phyloP scores from a whole-genome alignment of 78 protist genomes.

The Cavenderia fasciculata region DNA sequence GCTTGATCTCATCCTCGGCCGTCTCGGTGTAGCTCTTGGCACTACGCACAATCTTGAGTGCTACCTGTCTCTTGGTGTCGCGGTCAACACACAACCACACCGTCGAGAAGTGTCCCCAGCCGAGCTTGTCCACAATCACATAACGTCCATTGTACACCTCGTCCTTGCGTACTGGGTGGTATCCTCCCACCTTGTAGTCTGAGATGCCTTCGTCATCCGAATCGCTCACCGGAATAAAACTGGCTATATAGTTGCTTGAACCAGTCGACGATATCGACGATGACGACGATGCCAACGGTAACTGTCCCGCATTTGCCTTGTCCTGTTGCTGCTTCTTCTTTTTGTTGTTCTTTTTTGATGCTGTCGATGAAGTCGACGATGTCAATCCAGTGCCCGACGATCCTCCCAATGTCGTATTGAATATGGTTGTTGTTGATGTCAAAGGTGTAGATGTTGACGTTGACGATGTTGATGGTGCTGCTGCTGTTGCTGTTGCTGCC shows the following conservation, averaged over 20 bases:
- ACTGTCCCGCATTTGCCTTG: too few relatives aligned
- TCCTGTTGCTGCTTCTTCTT: too few relatives aligned
- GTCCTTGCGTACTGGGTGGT: slow-evolving; percentile 93
- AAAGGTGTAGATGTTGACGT: slow-evolving; percentile 1
- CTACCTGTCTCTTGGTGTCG: slow-evolving; percentile 55
- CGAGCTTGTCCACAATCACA: slow-evolving; percentile 90
- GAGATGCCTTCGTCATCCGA: slow-evolving; percentile 31
- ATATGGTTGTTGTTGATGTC: neutral
- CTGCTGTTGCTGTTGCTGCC: neutral
- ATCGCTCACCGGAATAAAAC: neutral
- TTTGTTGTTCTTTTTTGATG: too few relatives aligned
- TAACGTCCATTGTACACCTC: slow-evolving; percentile 90
- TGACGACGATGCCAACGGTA: too few relatives aligned
- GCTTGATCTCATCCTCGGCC: slow-evolving; percentile 90
- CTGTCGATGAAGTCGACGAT: too few relatives aligned
- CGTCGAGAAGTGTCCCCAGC: slow-evolving; percentile 99
- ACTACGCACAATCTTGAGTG: slow-evolving; percentile 91
- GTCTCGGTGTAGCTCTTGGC: slow-evolving; percentile 94
- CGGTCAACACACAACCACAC: slow-evolving; percentile 96
- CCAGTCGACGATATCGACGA: too few relatives aligned
- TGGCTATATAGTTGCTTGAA: too few relatives aligned
- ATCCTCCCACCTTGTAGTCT: slow-evolving; percentile 92
- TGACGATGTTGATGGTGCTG: neutral
- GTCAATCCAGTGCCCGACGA: too few relatives aligned
- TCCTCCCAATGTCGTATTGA: neutral